Evolutionary conservation across 768 basidiomycete genomes (phyloP), one percentile per base, ranked within the genome.

Genomic region (Suillus variegatus): DNA sequence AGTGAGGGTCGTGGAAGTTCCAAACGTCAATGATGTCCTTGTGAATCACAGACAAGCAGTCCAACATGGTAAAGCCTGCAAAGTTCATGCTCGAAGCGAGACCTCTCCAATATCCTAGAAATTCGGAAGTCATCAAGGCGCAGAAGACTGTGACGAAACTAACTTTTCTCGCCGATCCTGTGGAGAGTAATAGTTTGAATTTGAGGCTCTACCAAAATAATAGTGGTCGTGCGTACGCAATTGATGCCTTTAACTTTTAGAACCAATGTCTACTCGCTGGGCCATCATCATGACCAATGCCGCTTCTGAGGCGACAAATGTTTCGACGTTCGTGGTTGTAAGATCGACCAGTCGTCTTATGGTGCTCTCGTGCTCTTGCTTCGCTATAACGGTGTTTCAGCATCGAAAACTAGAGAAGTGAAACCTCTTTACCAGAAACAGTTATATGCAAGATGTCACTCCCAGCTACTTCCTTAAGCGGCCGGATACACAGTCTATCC

Each of bases 61-160:
- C 46, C 49, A 22, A 12, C 25, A 72, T 57, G 5, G 54, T 56
- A 35, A 63, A 46, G 5, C 67, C 65, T 2, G 16, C 7, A 25
- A 72, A 72, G 38, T 65, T 40, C 13, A 51, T 41, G 46, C 65
- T 65, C 7, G 72, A 60, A 16, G 43, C 66, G 8, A 72, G 40
- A 6, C 49, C 55, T 32, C 47, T 52, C 71, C 71, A 72, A 63
- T 72, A 72, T 57, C 61, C 72, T 72, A 52, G 4, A 28, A 52
- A 52, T 52, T 52, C 8, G 8, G 0, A 18, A 47, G 32, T 43
- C 20, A 61, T 22, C 13, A 32, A 16, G 28, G 43, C 47, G 12
- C 20, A 18, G 12, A 32, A 28, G 25, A 28, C 28, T 52, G 16
- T 8, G 51, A 32, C 43, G 7, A 51, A n/a, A 66, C 64, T 44